These are phyloP conservation scores for Lasiodiplodia gonubiensis DNA, from an alignment of 2,329 filamentous ascomycete genomes.

Conservation along the genomic window DNA sequence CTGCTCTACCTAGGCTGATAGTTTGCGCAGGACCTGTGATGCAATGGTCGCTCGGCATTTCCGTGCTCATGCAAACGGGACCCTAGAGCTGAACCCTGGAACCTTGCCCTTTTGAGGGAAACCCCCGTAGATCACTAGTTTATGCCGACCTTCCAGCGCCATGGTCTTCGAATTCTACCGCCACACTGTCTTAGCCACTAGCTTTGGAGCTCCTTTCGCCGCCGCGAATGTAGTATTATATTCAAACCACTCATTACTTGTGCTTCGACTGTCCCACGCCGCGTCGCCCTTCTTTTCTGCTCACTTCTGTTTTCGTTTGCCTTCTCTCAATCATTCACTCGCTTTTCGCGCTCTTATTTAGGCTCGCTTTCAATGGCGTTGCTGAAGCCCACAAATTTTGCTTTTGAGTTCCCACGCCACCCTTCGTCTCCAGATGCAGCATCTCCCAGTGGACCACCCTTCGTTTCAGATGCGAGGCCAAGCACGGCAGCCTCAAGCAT, in stretches of 20 bases:
- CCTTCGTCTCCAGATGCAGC: not conserved
- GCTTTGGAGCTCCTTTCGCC: not conserved
- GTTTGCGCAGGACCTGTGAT: no score
- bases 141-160: not conserved
- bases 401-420: not conserved
- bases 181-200: not conserved
- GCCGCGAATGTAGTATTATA: not conserved
- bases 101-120: no score
- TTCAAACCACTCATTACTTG: not conserved
- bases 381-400: not conserved
- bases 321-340: not conserved
- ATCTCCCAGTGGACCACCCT: not conserved
- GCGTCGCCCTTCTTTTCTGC: not conserved
- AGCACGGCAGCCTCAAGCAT: slow-evolving; percentile 34
- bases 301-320: not conserved
- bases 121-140: no score
- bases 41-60: no score
- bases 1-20: no score
- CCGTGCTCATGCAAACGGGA: no score
- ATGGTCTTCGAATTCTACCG: not conserved
- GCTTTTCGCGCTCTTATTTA: not conserved
- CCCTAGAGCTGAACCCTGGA: no score
- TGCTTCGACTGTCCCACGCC: not conserved
- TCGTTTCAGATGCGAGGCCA: slow-evolving; percentile 31
- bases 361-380: slow-evolving; percentile 1